Conservation (phyloP, 768 basidiomycete species). For the Collybia sp. region DNA sequence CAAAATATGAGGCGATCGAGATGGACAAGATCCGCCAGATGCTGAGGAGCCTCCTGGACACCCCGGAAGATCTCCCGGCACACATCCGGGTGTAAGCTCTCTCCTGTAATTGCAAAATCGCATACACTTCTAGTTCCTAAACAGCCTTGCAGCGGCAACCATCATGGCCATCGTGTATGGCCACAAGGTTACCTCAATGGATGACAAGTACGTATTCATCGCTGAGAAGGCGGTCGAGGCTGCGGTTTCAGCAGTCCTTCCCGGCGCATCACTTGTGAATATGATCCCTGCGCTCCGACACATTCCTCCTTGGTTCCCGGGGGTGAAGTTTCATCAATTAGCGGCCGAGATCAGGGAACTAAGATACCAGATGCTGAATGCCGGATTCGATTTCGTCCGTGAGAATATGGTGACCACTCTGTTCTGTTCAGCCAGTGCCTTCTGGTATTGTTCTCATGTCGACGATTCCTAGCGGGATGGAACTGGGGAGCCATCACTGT, state of each 20-base stretch:
- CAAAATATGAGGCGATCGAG: slow-evolving; percentile 26
- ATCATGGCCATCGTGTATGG: slow-evolving; percentile 22
- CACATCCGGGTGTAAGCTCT: slow-evolving; percentile 11
- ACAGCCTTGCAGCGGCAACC: slow-evolving; percentile 9
- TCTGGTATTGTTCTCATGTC: not conserved
- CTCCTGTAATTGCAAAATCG: not conserved
- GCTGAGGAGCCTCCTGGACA: slow-evolving; percentile 19
- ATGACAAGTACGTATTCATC: slow-evolving; percentile 17
- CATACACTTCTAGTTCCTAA: not conserved
- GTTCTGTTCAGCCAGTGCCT: not conserved
- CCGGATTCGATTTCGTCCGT: slow-evolving; percentile 10
- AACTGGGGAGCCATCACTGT: slow-evolving; percentile 3
- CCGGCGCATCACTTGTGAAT: slow-evolving; percentile 21
- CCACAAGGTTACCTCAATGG: slow-evolving; percentile 16
- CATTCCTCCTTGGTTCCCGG: slow-evolving; percentile 32
- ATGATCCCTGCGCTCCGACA: slow-evolving; percentile 24
- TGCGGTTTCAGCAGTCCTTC: slow-evolving; percentile 8
- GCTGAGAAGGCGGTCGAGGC: slow-evolving; percentile 14
- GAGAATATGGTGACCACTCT: slow-evolving; percentile 4
- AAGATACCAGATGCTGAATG: slow-evolving; percentile 10
- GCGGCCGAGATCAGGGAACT: slow-evolving; percentile 8
- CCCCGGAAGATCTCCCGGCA: slow-evolving; percentile 18
- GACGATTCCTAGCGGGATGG: not conserved
- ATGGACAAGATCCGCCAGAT: slow-evolving; percentile 23
- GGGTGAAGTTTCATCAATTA: slow-evolving; percentile 18